These are phyloP conservation scores for Plasmodium falciparum DNA, from an alignment of 169 alveolate genomes.

Conservation along the genomic window DNA sequence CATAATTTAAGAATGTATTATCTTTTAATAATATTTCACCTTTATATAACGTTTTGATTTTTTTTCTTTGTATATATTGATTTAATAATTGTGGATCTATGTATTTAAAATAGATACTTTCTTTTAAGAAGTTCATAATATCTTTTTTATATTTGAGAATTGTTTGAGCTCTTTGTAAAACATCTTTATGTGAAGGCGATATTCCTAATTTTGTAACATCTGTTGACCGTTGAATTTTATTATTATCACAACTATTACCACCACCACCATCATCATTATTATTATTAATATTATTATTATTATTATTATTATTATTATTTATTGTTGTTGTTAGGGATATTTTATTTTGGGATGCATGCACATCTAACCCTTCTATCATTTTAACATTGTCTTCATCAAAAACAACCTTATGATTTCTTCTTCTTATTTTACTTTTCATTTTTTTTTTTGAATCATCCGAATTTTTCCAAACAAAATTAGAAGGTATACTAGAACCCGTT, in stretches of 20 bases:
- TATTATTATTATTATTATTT: background rate
- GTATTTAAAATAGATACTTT: conserved; percentile 48
- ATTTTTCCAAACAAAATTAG: conserved; percentile 62
- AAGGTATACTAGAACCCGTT: conserved; percentile 32
- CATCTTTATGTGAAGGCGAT: background rate
- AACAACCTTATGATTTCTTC: background rate
- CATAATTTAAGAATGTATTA: conserved; percentile 63
- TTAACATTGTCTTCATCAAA: background rate
- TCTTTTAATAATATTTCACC: conserved; percentile 45
- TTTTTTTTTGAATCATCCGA: conserved; percentile 21
- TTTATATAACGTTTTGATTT: conserved; percentile 27
- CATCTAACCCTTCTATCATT: background rate
- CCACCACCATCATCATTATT: background rate
- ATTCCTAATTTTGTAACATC: too few relatives aligned
- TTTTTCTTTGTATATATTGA: conserved; percentile 26
- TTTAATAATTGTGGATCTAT: conserved; percentile 53
- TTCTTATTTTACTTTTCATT: background rate
- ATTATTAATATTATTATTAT: too few relatives aligned
- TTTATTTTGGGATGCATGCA: too few relatives aligned
- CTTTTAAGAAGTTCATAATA: conserved; percentile 33
- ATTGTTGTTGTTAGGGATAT: background rate
- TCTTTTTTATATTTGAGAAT: conserved; percentile 29
- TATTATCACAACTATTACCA: background rate
- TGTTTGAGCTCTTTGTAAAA: background rate
- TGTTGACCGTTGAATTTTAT: too few relatives aligned